Percentiles rank a stretch among this genome's conserved stretches.
Conservation (phyloP, 148 eudicot species). For the Linanthus parryae region DNA sequence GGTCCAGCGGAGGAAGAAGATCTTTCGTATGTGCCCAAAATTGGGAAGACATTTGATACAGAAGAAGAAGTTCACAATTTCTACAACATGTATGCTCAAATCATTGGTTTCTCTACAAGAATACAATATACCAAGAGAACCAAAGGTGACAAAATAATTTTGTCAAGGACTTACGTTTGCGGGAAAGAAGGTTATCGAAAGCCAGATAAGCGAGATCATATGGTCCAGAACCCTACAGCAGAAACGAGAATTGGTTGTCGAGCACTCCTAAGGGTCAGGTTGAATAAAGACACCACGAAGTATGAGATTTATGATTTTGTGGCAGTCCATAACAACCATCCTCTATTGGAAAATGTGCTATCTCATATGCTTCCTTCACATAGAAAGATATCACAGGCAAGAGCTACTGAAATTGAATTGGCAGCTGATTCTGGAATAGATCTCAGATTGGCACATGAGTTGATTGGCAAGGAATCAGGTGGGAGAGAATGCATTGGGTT, state of each 20-base stretch:
- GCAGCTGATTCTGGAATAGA: conserved; percentile 3
- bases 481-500: conserved; percentile 2
- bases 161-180: conserved; percentile 36
- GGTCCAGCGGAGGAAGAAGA: no score
- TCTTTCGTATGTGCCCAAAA: no score
- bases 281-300: conserved; percentile 22
- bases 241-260: conserved; percentile 40
- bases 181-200: conserved; percentile 30
- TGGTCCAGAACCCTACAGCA: conserved; percentile 32
- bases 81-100: conserved; percentile 28
- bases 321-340: conserved; percentile 24
- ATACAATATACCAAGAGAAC: conserved; percentile 36
- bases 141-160: conserved; percentile 29
- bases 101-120: conserved; percentile 29
- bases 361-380: background rate
- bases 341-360: conserved; percentile 1
- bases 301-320: conserved; percentile 24
- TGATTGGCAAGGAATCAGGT: conserved; percentile 8
- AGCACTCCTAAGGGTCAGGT: conserved; percentile 31
- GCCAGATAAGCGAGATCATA: conserved; percentile 13
- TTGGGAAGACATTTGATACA: conserved; percentile 28
- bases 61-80: conserved; percentile 28
- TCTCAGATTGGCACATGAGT: conserved; percentile 7
- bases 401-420: conserved; percentile 5
- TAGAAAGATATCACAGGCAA: background rate